Evolutionary conservation across 805 yeast genomes (phyloP), one percentile per base, ranked within the genome.

Genomic region (Ogataea pini): DNA sequence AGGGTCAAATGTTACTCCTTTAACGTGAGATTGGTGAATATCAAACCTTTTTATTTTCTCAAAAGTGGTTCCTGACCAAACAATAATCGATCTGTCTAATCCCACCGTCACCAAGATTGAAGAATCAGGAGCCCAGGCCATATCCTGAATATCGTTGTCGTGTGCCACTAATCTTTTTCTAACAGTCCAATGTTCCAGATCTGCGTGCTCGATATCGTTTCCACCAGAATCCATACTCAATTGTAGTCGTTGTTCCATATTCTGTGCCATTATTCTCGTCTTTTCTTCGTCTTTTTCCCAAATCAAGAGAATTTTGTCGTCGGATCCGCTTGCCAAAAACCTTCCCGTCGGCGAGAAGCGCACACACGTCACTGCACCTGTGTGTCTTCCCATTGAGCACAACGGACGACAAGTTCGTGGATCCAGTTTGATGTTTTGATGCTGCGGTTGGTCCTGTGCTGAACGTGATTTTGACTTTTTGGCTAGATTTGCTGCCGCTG

Each of bases 111-210:
- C 97, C 40, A 94, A 71, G 19, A 94, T 80, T 31, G 89, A 80
- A 3, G 96, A 86, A 63, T 92, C 98, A 0, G 98, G 97, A 1
- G 96, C 87, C 98, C 99, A 94, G 36, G 97, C 95, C 56, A 94
- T 84, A 67, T 94, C 99, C 65, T 94, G 99, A 43, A 94, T 88
- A 71, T 94, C 99, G 63, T 92, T 94, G 55, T 94, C 98, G 67
- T 94, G 99, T 1, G 97, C 99, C 16, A 89, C 97, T 13, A 90
- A 76, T 59, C 98, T 78, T 59, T 89, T 89, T 16, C 96, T 72
- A 1, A 92, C 97, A 1, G 92, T 83, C 99, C 99, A 92, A 59
- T 88, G 96, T 66, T 92, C 99, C 47, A 80, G 61, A 58, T 90
- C 96, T 0, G 75, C 72, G 42, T 80, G 85, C 46, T 82, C 77